Evolutionary conservation across 2,329 filamentous ascomycete genomes (phyloP), one percentile per base, ranked within the genome.

Genomic region (Xylaria polymorpha): DNA sequence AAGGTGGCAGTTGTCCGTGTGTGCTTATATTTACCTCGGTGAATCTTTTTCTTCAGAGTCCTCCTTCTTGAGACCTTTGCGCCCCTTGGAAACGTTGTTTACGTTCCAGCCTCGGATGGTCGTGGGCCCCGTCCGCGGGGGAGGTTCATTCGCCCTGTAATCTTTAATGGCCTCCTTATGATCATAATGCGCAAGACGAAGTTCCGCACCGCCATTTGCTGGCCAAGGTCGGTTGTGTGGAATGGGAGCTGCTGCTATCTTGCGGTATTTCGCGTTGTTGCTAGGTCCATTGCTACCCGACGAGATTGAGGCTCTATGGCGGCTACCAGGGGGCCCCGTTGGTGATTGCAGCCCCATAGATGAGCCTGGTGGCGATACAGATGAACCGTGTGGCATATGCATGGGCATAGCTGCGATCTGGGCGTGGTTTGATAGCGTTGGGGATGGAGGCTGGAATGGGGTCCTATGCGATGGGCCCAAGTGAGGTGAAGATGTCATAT

Each of bases 151-250:
- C 1, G 86, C 83, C 4, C 82, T 81, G 51, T 87, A 88, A 73
- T 89, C 87, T 74, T 88, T 89, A 75, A 88, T 88, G 22, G 86
- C 85, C 70, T 85, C 83, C 35, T 81, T 82, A 56, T 85, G 84
- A 66, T 86, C 82, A 71, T 89, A 89, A 44, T 85, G 85, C 3
- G 88, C 86, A 4, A 87, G 88, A 65, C 87, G 85, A n/a, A 89
- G 81, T 72, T 88, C 86, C 18, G 84, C 82, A 22, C 79, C 79
- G 46, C 77, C 79, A 73, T 83, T 84, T 64, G 80, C 80, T 76
- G 83, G 85, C 68, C 82, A 82, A 51, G 83, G 81, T 14, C 83
- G 79, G 74, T 87, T 86, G 37, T 85, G 81, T 7, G 86, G 83
- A 29, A 87, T 82, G 0, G 87, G 87, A 0, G 87, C 87, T 10